Evolutionary conservation across 768 basidiomycete species (phyloP), one percentile per base, ranked within the genome.

Genomic region (Tylopilus sp.): DNA sequence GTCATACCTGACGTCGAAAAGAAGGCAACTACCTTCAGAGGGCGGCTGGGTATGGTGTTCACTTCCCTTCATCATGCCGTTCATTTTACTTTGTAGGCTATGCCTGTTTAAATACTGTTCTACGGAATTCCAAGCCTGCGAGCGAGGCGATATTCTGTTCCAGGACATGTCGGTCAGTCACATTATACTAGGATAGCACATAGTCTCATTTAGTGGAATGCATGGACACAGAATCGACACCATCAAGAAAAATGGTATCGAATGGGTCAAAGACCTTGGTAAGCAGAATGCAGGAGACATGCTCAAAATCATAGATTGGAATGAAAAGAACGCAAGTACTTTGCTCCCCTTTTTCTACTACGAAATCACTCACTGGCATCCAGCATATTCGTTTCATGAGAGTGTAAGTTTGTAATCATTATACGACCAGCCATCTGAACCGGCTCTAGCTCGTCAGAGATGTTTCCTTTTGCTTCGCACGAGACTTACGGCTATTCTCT

Each of bases 391-490:
- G 79, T n/a, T 95, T 94, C 69, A 81, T 95, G 71, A 81, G 93
- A 40, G 65, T 95, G 57, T 69, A 40, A 20, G 68, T 41, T 46
- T 38, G 26, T n/a, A 4, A 2, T 12, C 5, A 2, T 43, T 30
- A 9, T 1, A 1, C 5, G 23, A 15, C 40, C 18, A 3, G 11
- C 33, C 20, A 11, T 22, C 42, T 56, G 44, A 55, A 28, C 40
- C 23, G 31, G 21, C n/a, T 22, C 3, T 40, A 68, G 68, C 5
- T 94, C 91, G 0, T 92, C 91, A 8, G 90, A 93, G 57, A 85
- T 97, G 81, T 95, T 97, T 69, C 93, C 94, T 1, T 97, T 87
- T 60, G 92, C 93, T 0, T 88, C 88, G 1, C 95, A 98, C 58
- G 75, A 71, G 17, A 76, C 75, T 18, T 81, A 92, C 60, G 92